These are phyloP conservation scores for Skeletonema grethae DNA, from an alignment of 108 stramenopile species.

Conservation along the genomic window DNA sequence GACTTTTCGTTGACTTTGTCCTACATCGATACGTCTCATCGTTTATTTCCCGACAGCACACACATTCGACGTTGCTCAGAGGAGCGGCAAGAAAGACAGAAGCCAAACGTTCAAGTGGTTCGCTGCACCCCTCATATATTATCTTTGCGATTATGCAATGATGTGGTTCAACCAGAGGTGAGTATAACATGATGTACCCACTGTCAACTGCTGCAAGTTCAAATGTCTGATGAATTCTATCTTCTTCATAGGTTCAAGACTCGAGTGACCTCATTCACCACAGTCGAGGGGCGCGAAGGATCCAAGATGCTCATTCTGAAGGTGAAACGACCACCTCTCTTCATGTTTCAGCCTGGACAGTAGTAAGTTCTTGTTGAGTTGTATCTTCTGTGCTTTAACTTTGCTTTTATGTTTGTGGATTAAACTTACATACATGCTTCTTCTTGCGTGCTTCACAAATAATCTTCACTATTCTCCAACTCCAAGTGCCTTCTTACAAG, in stretches of 20 bases:
- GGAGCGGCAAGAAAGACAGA: slow-evolving; percentile 22
- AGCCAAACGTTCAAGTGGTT: slow-evolving; percentile 62
- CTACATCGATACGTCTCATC: not conserved
- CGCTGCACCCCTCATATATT: slow-evolving; percentile 41
- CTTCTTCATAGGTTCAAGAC: slow-evolving; percentile 17
- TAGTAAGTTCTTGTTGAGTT: slow-evolving; percentile 14
- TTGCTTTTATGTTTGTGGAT: too few relatives aligned
- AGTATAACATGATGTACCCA: not conserved
- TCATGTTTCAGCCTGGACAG: slow-evolving; percentile 50
- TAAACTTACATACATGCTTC: too few relatives aligned
- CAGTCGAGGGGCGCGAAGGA: slow-evolving; percentile 14
- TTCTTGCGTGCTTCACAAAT: too few relatives aligned
- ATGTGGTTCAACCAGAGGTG: slow-evolving; percentile 45
- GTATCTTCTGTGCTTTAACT: too few relatives aligned
- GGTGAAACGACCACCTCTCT: slow-evolving; percentile 35
- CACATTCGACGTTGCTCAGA: slow-evolving; percentile 45
- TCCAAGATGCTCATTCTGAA: slow-evolving; percentile 45
- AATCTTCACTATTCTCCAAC: too few relatives aligned
- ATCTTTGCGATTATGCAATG: slow-evolving; percentile 45
- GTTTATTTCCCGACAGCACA: slow-evolving; percentile 28
- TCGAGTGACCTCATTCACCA: slow-evolving; percentile 11
- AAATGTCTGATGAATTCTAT: too few relatives aligned
- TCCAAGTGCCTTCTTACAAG: too few relatives aligned
- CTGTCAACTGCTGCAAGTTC: not conserved
- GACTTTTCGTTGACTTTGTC: too few relatives aligned